Base-by-base conservation (phyloP, 805 yeast genomes). In the Pichia nanzhaoensis region DNA sequence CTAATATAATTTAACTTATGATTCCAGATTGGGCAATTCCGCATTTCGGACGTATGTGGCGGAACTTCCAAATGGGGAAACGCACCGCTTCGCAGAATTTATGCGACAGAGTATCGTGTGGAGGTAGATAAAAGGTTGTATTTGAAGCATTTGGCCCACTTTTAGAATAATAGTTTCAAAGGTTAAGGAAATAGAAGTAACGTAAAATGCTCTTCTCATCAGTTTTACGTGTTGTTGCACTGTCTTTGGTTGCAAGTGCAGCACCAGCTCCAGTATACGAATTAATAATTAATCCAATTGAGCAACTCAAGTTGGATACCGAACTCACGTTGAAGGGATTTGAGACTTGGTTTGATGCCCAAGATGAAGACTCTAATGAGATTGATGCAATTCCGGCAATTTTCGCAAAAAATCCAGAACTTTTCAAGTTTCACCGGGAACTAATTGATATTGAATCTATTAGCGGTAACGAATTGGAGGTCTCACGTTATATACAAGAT, bases 371-470 rank as follows among this genome's bases (percentile, higher is more conserved):
- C 20, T 5, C 6, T 30, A 19, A 16, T 24, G 43, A 32, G n/a
- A 4, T n/a, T 20, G 27, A 41, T 34, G 12, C 12, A 8, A 12
- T 21, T 14, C 42, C 52, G 2, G 19, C 16, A 14, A 35, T 47
- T 13, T 46, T 51, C 30, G 19, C 33, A 3, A 34, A 49, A 22
- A 48, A 52, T 34, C 52, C 54, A 5, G 53, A 46, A 3, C 47
- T 65, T 22, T 51, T 65, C 21, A 42, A 57, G 5, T 53, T 69
- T 27, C 75, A 71, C 51, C 57, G 56, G 31, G 47, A 61, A 2
- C 53, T 71, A 19, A 55, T 71, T 16, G 60, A 59, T 19, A 56
- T 63, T 28, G 55, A 63, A 19, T 68, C 74, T 2, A 51, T 70
- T 5, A 61, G 70, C 24, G 47, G 46, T n/a, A 43, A 59, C 17